Base-by-base conservation (phyloP, 164 flowering plant species). In the Cinnamomum micranthum region DNA sequence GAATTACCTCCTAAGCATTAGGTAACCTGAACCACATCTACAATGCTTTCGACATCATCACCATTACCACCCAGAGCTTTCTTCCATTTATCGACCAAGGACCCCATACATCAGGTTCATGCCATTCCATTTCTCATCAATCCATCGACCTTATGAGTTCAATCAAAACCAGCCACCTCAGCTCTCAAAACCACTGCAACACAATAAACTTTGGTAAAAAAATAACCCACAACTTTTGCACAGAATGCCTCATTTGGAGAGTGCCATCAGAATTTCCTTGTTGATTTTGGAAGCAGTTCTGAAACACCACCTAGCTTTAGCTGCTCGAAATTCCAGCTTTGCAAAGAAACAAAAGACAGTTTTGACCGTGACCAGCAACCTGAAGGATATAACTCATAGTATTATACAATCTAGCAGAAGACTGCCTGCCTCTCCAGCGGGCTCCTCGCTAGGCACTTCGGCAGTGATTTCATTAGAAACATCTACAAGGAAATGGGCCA, bases 321-420 rank as follows among this genome's bases (percentile, higher is more conserved):
- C 15, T 13, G 33, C 70, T 65, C 25, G 20, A 63, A 69, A 50
- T 73, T 63, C 73, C 23, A 68, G 70, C 74, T 78, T 55, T 70
- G 65, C 80, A 74, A 64, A 70, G 74, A 74, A 74, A 52, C 24
- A 69, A 73, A 62, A 77, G 50, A 70, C 17, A 77, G 68, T 74
- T 41, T 75, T 77, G 62, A 72, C 52, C 52, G 71, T 47, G 65
- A 76, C 65, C 70, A 71, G 74, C 70, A 71, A 51, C 74, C 71
- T 55, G 71, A 76, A 66, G 71, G 66, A 76, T 76, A 74, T 33
- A 50, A 65, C 66, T 22, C 51, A 15, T 20, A 41, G 65, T 52
- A 68, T 24, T 28, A 6, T 28, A 66, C 63, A 47, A 14, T 6
- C 65, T 52, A 23, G 73, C 22, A 35, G 58, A 35, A 24, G 75